A percentile compares a stretch with the other conserved stretches of the same genome.
Evolutionary conservation across 805 yeast species (phyloP).

Genomic region (Candida wancherniae): DNA sequence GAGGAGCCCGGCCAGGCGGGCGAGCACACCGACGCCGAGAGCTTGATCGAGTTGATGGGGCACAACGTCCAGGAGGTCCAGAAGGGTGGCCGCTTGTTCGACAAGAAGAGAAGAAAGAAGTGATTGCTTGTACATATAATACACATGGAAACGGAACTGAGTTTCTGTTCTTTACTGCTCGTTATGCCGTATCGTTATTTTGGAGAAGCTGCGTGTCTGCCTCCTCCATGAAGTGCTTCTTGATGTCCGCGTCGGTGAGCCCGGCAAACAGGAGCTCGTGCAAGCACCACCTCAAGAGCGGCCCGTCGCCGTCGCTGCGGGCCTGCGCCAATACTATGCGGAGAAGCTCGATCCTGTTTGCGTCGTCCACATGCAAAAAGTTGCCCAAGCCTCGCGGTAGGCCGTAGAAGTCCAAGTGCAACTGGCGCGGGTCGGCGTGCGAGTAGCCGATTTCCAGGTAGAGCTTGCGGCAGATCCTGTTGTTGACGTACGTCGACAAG

Average conservation of each 20-base stretch:
- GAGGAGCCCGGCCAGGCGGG: constrained; percentile 17
- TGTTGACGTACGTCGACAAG: constrained; percentile 17
- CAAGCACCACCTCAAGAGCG: constrained; percentile 25
- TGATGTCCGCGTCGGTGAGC: constrained; percentile 9
- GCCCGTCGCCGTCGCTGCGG: constrained; percentile 19
- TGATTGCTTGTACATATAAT: no score
- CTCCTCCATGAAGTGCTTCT: constrained; percentile 1
- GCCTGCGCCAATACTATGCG: constrained; percentile 22
- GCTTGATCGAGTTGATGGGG: constrained; percentile 57
- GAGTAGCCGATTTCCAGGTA: constrained; percentile 11
- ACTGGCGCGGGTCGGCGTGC: constrained; percentile 5
- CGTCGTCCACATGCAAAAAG: constrained; percentile 14
- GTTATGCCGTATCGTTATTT: no score
- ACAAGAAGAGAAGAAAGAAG: constrained; percentile 37
- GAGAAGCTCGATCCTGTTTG: constrained; percentile 18
- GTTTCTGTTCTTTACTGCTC: no score
- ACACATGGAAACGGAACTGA: no score
- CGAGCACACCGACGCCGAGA: constrained; percentile 50
- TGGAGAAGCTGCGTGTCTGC: no score
- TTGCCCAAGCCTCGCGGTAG: constrained; percentile 18
- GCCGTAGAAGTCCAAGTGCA: constrained; percentile 18
- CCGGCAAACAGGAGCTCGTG: constrained; percentile 30
- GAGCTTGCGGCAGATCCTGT: constrained; percentile 19
- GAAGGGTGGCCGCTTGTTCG: constrained; percentile 50
- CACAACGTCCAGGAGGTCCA: constrained; percentile 51